phyloP scores from a whole-genome alignment of 2,329 filamentous ascomycete genomes.

The Hymenoscyphus fructigenus region DNA sequence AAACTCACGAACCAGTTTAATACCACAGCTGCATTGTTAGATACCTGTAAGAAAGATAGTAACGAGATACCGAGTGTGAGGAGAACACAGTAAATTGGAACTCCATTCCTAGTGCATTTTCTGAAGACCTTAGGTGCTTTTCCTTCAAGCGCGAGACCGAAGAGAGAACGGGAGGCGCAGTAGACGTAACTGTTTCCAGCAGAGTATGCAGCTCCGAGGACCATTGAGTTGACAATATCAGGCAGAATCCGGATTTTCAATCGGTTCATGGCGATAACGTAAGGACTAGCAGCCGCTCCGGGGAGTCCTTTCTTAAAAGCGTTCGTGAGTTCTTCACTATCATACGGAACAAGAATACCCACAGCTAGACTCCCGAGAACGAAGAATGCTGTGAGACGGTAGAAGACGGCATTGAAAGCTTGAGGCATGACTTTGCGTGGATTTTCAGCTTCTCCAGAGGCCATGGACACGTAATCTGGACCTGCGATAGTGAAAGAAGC shows the following conservation, averaged over 20 bases:
- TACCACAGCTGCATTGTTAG: constrained; percentile 54
- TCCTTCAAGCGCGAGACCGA: constrained; percentile 50
- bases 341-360: constrained; percentile 63
- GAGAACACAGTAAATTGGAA: constrained; percentile 60
- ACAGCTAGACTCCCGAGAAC: constrained; percentile 64
- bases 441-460: constrained; percentile 68
- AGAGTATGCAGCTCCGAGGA: constrained; percentile 54
- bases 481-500: constrained; percentile 68
- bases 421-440: constrained; percentile 62
- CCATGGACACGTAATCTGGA: constrained; percentile 66
- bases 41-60: constrained; percentile 61
- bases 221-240: constrained; percentile 59
- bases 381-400: constrained; percentile 69
- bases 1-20: constrained; percentile 62
- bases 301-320: constrained; percentile 47
- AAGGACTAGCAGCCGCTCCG: constrained; percentile 41
- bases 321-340: constrained; percentile 55
- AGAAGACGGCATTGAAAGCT: constrained; percentile 72
- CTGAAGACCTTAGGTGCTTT: constrained; percentile 49
- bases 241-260: constrained; percentile 54
- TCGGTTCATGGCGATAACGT: constrained; percentile 59
- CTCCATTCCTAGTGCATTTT: constrained; percentile 49
- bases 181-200: constrained; percentile 55
- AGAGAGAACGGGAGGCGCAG: constrained; percentile 51
- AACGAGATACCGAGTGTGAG: constrained; percentile 57